Evolutionary conservation across 108 stramenopile genomes (phyloP).

Genomic region (Aurantiochytrium sp.): DNA sequence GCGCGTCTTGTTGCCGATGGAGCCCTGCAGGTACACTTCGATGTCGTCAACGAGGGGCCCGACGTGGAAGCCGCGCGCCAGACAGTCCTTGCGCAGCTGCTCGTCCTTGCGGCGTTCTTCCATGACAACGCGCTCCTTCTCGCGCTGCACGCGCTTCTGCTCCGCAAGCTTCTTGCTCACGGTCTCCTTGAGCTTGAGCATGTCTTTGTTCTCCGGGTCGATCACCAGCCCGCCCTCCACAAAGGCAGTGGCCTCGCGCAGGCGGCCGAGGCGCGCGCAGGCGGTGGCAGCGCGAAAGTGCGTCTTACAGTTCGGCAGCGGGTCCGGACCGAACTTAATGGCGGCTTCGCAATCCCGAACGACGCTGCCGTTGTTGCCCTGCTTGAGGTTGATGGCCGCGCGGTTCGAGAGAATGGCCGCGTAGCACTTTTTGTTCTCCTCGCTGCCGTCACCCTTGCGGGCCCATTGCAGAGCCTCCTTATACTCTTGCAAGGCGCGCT

Average conservation of each 20-base stretch:
- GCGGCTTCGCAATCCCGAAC: conserved; percentile 4
- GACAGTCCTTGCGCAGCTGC: conserved; percentile 17
- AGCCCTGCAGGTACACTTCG: not conserved
- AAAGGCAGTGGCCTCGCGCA: not conserved
- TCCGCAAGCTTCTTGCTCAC: not conserved
- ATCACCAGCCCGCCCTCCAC: not conserved
- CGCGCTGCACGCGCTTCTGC: not conserved
- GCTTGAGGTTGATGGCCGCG: conserved; percentile 30
- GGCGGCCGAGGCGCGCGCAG: not conserved
- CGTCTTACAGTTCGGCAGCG: not conserved
- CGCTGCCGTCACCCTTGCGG: not conserved
- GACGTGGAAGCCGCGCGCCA: not conserved
- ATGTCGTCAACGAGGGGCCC: not conserved
- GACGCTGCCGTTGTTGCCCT: not conserved
- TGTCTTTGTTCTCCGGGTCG: not conserved
- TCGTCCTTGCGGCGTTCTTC: conserved; percentile 12
- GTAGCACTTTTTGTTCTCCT: conserved; percentile 5
- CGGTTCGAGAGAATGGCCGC: conserved; percentile 12
- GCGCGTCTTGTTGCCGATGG: not conserved
- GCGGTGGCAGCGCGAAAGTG: not conserved
- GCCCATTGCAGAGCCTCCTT: conserved; percentile 24
- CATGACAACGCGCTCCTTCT: not conserved
- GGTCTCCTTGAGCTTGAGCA: not conserved
- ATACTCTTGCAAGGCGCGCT: conserved; percentile 10
- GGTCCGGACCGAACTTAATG: not conserved